phyloP scores from a whole-genome alignment of 139 green algal genomes.

The Monoraphidium neglectum region DNA sequence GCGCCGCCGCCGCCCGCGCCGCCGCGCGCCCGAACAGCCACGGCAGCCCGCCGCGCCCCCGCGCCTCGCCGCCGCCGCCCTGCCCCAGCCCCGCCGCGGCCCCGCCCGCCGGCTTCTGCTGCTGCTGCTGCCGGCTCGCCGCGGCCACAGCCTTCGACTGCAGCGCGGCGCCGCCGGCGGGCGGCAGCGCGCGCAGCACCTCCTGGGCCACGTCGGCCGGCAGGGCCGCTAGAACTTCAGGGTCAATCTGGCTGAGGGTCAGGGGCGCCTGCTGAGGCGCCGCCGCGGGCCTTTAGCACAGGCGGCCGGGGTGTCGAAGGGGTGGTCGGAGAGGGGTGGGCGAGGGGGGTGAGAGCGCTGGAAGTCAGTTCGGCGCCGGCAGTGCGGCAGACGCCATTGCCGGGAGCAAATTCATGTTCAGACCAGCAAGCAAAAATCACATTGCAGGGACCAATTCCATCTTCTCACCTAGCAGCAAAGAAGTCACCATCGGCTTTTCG shows the following conservation, averaged over 20 bases:
- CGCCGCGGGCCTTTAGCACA: background rate
- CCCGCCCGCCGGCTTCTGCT: background rate
- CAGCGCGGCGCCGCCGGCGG: background rate
- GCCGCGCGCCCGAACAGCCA: no score
- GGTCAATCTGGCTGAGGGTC: slow-evolving; percentile 44
- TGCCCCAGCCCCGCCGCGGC: background rate
- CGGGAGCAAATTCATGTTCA: background rate
- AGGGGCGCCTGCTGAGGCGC: background rate
- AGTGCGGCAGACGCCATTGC: background rate
- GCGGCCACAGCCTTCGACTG: background rate
- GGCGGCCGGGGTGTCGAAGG: no score
- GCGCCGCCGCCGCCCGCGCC: no score
- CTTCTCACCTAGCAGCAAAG: no score
- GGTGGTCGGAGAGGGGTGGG: no score
- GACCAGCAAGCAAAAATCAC: background rate
- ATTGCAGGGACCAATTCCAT: background rate
- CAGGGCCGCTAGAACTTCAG: slow-evolving; percentile 51
- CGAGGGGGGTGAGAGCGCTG: no score
- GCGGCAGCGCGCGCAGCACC: slow-evolving; percentile 26
- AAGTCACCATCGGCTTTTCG: background rate
- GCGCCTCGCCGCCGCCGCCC: background rate
- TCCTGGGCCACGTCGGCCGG: slow-evolving; percentile 49
- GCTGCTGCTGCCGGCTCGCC: no score
- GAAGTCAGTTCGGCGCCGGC: no score
- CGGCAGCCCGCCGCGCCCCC: background rate